Evolutionary conservation across 345 rosid species (phyloP).

Genomic region (Euphorbia pulcherrima): DNA sequence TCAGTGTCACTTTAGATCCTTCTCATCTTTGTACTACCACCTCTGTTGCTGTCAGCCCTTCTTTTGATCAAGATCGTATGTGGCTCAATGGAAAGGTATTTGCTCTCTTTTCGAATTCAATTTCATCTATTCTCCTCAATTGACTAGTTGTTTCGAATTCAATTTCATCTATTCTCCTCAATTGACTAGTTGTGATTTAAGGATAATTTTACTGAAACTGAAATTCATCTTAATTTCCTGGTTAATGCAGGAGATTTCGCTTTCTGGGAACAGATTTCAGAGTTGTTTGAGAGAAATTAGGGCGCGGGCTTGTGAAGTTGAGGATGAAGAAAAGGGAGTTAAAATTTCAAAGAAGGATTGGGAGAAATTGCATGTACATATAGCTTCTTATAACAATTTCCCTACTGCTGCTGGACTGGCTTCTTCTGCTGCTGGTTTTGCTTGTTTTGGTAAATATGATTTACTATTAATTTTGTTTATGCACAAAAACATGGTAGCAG

Average conservation of each 20-base stretch:
- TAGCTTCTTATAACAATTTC: slow-evolving; percentile 89
- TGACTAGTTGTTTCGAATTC: no score
- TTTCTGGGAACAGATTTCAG: slow-evolving; percentile 83
- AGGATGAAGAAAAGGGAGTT: slow-evolving; percentile 73
- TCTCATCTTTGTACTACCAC: slow-evolving; percentile 87
- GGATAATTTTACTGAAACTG: background rate
- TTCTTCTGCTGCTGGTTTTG: slow-evolving; percentile 98
- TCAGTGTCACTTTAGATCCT: slow-evolving; percentile 93
- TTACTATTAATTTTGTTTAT: background rate
- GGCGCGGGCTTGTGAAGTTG: slow-evolving; percentile 65
- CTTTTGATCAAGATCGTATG: slow-evolving; percentile 81
- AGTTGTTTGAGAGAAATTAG: slow-evolving; percentile 86
- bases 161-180: background rate
- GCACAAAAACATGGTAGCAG: background rate
- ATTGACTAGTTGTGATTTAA: background rate
- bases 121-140: no score
- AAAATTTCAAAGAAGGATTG: slow-evolving; percentile 77
- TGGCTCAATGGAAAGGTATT: slow-evolving; percentile 98
- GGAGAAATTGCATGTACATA: slow-evolving; percentile 74
- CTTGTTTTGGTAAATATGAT: slow-evolving; percentile 70
- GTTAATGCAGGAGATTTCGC: slow-evolving; percentile 82
- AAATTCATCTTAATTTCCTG: slow-evolving; percentile 15
- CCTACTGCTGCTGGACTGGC: slow-evolving; percentile 99
- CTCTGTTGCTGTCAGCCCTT: slow-evolving; percentile 88
- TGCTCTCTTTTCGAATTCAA: background rate